Percentiles rank a stretch among this genome's conserved stretches.
phyloP scores from a whole-genome alignment of 2,329 filamentous ascomycete genomes.

The Coniochaeta sp. region DNA sequence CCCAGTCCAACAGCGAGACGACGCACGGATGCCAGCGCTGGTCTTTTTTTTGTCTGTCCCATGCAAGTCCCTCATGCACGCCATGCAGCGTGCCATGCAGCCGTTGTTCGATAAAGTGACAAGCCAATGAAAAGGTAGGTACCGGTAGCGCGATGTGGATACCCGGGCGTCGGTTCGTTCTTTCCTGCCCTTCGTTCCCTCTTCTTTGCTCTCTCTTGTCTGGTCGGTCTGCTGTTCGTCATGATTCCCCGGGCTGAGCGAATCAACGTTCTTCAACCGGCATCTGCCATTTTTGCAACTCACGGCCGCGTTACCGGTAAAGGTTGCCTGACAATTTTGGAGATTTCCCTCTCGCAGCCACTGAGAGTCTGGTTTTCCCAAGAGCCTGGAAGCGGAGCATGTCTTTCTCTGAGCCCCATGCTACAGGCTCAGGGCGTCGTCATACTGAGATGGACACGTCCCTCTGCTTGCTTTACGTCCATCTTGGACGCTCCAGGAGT shows the following conservation, averaged over 20 bases:
- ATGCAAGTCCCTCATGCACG: neutral
- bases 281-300: neutral
- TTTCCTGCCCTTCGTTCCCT: neutral
- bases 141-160: neutral
- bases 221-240: neutral
- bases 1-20: neutral
- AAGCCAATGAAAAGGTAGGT: neutral
- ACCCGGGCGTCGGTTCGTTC: neutral
- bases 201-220: neutral
- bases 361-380: neutral
- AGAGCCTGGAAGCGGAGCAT: neutral
- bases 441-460: neutral
- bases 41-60: neutral
- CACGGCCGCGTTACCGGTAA: neutral
- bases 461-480: neutral
- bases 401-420: neutral
- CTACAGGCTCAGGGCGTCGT: neutral
- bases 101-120: neutral
- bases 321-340: neutral
- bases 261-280: neutral
- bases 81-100: neutral
- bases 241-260: neutral
- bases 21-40: neutral
- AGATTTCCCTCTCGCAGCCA: neutral
- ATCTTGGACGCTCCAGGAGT: neutral